Evolutionary conservation across 2,329 filamentous ascomycete species (phyloP), one percentile per base, ranked within the genome.

Genomic region (Penicillium sp.): DNA sequence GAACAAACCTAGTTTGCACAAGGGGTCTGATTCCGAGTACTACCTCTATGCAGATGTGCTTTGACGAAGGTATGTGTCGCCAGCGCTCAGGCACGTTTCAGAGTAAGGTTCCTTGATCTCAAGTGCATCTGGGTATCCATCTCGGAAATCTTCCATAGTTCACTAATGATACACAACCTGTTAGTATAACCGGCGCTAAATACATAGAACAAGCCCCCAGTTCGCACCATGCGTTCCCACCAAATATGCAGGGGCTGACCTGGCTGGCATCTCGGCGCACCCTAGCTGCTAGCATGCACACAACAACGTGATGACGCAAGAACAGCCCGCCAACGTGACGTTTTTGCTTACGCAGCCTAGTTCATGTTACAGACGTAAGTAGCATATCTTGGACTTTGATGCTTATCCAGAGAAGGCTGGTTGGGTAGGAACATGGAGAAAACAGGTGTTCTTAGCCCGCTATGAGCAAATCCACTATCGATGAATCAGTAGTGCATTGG

Each of bases 341-440:
- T 54, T 56, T 60, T 31, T 4, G 57, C 51, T 60, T 56, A 60
- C 58, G 58, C 58, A 60, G 48, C 50, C 40, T 29, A 8, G 11
- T 34, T 31, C 12, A 16, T 27, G 8, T 22, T 14, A 13, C 9
- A 33, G 11, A 35, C 41, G 41, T 48, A n/a, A n/a, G n/a, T 43
- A 41, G 27, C 18, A 18, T 30, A 8, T 9, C 3, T 7, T 27
- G 18, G 16, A 14, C 19, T 31, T 16, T n/a, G 8, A n/a, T 35
- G 36, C 19, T 11, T 28, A 29, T 35, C 35, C n/a, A 11, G 5
- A 27, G 16, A 8, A n/a, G n/a, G n/a, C n/a, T n/a, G n/a, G 27
- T 19, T 12, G 11, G 11, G 2, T 11, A 3, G 8, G 22, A 18
- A 18, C 12, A 13, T 18, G 11, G 12, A 13, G 25, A 19, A 16